phyloP scores from a whole-genome alignment of 2,329 filamentous ascomycete species.

The Lizonia empirigonia region DNA sequence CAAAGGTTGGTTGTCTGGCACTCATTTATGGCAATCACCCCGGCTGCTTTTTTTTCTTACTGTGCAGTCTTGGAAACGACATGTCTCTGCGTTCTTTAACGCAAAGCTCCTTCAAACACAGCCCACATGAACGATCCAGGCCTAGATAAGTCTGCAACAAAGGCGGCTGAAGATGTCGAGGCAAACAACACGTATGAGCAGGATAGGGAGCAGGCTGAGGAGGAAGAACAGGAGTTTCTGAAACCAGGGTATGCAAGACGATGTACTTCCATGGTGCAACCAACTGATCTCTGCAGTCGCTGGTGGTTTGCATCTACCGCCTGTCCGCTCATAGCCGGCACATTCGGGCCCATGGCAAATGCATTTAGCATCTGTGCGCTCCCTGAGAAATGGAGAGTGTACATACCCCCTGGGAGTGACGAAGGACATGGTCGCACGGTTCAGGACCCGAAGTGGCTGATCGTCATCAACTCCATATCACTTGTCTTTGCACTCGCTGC shows the following conservation, averaged over 20 bases:
- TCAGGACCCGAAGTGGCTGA: conserved; percentile 60
- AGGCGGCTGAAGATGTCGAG: conserved; percentile 55
- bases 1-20: conserved; percentile 11
- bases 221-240: conserved; percentile 51
- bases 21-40: conserved; percentile 3
- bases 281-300: conserved; percentile 42
- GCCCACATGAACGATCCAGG: conserved; percentile 55
- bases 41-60: background rate
- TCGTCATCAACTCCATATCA: conserved; percentile 62
- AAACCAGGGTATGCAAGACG: conserved; percentile 49
- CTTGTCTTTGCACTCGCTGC: conserved; percentile 60
- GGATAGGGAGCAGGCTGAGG: conserved; percentile 44
- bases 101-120: background rate
- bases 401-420: conserved; percentile 54
- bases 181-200: conserved; percentile 36
- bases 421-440: conserved; percentile 55
- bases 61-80: background rate
- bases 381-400: conserved; percentile 61
- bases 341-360: conserved; percentile 61
- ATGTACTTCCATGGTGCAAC: too few relatives aligned
- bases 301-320: conserved; percentile 68
- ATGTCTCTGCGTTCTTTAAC: background rate
- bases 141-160: conserved; percentile 55
- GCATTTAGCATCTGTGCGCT: conserved; percentile 63
- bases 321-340: conserved; percentile 62